Evolutionary conservation across 176 grass and related monocot genomes (phyloP).

Genomic region (Pontederia crassipes): DNA sequence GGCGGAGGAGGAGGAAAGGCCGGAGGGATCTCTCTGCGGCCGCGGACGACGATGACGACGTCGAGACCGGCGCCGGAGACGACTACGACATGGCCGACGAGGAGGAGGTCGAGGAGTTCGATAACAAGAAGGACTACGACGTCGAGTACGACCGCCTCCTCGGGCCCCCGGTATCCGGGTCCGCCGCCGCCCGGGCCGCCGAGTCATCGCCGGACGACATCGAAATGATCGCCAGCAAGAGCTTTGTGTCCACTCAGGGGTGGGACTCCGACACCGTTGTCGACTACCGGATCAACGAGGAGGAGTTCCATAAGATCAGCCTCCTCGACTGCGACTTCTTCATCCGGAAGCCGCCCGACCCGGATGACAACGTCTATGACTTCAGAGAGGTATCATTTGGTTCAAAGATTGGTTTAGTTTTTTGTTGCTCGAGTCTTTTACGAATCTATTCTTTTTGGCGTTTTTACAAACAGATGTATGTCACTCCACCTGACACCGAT

Average conservation of each 20-base stretch:
- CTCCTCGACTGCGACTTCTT: constrained; percentile 84
- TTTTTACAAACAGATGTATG: constrained; percentile 73
- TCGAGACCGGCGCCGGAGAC: constrained; percentile 17
- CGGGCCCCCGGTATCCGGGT: constrained; percentile 16
- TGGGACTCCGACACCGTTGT: constrained; percentile 73
- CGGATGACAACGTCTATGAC: constrained; percentile 77
- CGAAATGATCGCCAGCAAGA: constrained; percentile 48
- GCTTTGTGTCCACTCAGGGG: constrained; percentile 66
- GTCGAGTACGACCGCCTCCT: constrained; percentile 87
- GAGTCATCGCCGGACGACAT: constrained; percentile 40
- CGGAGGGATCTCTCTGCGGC: constrained; percentile 28
- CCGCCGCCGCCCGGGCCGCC: neutral
- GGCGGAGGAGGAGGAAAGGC: neutral
- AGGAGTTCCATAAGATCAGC: constrained; percentile 86
- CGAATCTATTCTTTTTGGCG: neutral
- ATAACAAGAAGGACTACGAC: constrained; percentile 95
- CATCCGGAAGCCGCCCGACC: constrained; percentile 61
- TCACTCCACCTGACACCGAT: constrained; percentile 69
- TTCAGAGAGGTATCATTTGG: constrained; percentile 55
- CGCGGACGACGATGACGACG: constrained; percentile 53
- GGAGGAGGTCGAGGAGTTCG: constrained; percentile 60
- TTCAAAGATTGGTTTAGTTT: too few species aligned
- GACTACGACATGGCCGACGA: constrained; percentile 35
- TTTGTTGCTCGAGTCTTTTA: too few species aligned
- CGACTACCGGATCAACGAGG: constrained; percentile 66